Conservation (phyloP, 805 yeast species). For the Metschnikowia reukaufii region DNA sequence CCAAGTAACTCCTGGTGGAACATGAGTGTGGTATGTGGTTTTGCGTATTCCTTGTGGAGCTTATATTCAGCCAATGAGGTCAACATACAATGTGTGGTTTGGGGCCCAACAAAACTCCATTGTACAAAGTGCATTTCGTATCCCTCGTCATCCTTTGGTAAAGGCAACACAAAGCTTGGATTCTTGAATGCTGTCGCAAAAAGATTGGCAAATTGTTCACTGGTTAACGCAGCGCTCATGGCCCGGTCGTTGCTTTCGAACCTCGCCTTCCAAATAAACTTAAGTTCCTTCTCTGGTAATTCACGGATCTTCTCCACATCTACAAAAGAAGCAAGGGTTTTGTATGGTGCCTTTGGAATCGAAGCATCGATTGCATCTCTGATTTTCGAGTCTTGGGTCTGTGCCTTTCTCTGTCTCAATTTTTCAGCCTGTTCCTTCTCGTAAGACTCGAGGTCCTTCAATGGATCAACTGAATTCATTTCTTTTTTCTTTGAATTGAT, state of each 20-base stretch:
- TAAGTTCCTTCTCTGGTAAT: constrained; percentile 64
- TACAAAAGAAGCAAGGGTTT: constrained; percentile 68
- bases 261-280: constrained; percentile 85
- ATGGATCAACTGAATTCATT: constrained; percentile 65
- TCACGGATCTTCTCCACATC: constrained; percentile 63
- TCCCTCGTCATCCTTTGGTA: constrained; percentile 63
- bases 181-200: constrained; percentile 64
- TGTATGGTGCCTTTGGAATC: constrained; percentile 53
- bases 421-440: constrained; percentile 41
- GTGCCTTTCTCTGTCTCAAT: constrained; percentile 22
- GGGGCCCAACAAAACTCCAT: constrained; percentile 85
- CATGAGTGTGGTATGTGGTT: constrained; percentile 89
- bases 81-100: constrained; percentile 84
- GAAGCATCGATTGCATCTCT: constrained; percentile 36
- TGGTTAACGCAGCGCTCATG: constrained; percentile 63
- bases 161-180: constrained; percentile 86
- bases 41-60: constrained; percentile 85
- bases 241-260: constrained; percentile 61
- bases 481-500: constrained; percentile 56
- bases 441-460: constrained; percentile 61
- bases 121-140: constrained; percentile 88
- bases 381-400: constrained; percentile 23
- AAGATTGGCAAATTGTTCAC: constrained; percentile 60
- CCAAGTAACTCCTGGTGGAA: constrained; percentile 76
- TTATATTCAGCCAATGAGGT: constrained; percentile 92